These are phyloP conservation scores for Waltergamsia citrina DNA, from an alignment of 2,329 filamentous ascomycete genomes.

Conservation along the genomic window DNA sequence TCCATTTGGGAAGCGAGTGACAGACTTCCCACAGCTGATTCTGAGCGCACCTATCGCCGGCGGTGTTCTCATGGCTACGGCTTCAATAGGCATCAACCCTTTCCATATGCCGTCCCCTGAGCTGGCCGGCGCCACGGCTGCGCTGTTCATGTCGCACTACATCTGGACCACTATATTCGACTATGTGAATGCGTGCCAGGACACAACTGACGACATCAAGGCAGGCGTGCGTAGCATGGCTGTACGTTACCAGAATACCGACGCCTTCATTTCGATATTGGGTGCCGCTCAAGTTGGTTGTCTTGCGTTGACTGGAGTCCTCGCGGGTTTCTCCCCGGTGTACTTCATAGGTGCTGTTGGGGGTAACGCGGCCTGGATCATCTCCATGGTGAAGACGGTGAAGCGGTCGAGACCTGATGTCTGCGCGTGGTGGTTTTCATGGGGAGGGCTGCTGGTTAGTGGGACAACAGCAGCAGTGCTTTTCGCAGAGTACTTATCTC, in stretches of 20 bases:
- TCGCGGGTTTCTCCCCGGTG: constrained; percentile 1
- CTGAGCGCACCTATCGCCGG: constrained; percentile 1
- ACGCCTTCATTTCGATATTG: background rate
- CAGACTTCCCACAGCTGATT: constrained; percentile 2
- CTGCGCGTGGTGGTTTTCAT: constrained; percentile 2
- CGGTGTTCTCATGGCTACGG: constrained; percentile 1
- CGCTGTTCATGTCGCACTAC: constrained; percentile 1
- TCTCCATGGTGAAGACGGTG: background rate
- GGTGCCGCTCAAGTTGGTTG: background rate
- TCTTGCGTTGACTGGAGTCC: background rate
- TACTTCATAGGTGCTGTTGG: background rate
- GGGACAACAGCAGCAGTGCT: background rate
- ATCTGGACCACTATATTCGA: constrained; percentile 3
- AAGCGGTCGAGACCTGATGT: constrained; percentile 1
- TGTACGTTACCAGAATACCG: constrained; percentile 1
- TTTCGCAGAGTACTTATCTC: constrained; percentile 1
- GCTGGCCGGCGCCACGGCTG: background rate
- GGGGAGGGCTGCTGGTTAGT: constrained; percentile 1
- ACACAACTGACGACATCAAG: constrained; percentile 1
- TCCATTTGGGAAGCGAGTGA: constrained; percentile 1
- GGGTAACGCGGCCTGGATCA: constrained; percentile 1
- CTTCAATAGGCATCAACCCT: constrained; percentile 1
- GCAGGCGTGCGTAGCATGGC: constrained; percentile 2
- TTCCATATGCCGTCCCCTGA: background rate
- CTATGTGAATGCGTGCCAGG: constrained; percentile 2